Evolutionary conservation across 1,139 yeast genomes (phyloP).

Genomic region (Hansenula lynferdii): DNA sequence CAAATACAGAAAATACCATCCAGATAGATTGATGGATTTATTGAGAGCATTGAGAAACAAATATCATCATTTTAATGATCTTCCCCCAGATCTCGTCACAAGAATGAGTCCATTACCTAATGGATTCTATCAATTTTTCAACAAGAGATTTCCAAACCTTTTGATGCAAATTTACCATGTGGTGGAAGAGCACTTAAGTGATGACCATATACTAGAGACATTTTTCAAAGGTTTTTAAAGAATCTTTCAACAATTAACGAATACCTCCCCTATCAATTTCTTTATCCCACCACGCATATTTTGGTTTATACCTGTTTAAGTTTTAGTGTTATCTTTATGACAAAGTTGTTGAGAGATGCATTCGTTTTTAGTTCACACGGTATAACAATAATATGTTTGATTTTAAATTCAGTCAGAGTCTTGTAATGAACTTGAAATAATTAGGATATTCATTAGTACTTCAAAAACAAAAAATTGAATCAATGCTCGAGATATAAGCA

Average conservation of each 20-base stretch:
- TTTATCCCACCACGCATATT: background rate
- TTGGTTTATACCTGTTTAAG: background rate
- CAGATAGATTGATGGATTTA: conserved; percentile 74
- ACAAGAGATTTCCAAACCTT: conserved; percentile 67
- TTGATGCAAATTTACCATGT: conserved; percentile 72
- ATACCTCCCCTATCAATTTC: too few relatives aligned
- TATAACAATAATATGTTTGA: too few relatives aligned
- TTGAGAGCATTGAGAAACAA: conserved; percentile 88
- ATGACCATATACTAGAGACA: conserved; percentile 57
- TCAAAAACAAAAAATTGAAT: too few relatives aligned
- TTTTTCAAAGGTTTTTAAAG: conserved; percentile 30
- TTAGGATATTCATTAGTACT: too few relatives aligned
- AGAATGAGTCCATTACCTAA: conserved; percentile 78
- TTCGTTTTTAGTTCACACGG: too few relatives aligned
- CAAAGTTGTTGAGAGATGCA: too few relatives aligned
- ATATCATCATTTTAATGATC: conserved; percentile 87
- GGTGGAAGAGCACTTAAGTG: conserved; percentile 49
- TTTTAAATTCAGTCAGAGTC: too few relatives aligned
- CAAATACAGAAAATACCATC: conserved; percentile 82
- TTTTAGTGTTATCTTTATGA: too few relatives aligned
- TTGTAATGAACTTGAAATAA: too few relatives aligned
- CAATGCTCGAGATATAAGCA: too few relatives aligned
- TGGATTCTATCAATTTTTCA: conserved; percentile 78
- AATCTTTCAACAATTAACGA: too few relatives aligned
- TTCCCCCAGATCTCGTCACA: conserved; percentile 57